Conservation (phyloP, 768 basidiomycete genomes). For the Boletus barrowsii region DNA sequence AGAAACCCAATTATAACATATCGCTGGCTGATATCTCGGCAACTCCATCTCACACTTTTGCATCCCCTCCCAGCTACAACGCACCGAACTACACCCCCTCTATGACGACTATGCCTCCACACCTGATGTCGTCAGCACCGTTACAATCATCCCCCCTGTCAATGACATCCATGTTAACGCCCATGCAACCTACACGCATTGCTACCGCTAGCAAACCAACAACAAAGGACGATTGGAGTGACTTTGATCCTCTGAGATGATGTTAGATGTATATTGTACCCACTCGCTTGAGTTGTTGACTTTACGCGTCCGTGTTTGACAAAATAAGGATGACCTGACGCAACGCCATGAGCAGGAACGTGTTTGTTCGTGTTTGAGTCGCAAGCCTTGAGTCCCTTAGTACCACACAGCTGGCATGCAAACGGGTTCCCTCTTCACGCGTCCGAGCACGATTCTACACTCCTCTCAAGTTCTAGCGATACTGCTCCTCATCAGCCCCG, state of each 20-base stretch:
- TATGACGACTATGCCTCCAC: slow-evolving; percentile 17
- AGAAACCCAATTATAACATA: slow-evolving; percentile 61
- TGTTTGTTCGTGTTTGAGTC: slow-evolving; percentile 28
- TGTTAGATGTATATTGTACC: slow-evolving; percentile 4
- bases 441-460: not conserved
- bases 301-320: not conserved
- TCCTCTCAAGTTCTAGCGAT: slow-evolving; percentile 4
- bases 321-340: no score
- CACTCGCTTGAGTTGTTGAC: not conserved
- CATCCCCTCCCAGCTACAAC: slow-evolving; percentile 13
- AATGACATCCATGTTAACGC: slow-evolving; percentile 56
- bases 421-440: not conserved
- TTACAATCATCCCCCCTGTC: slow-evolving; percentile 29
- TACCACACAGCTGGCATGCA: slow-evolving; percentile 9
- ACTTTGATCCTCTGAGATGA: slow-evolving; percentile 66
- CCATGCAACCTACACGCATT: slow-evolving; percentile 49
- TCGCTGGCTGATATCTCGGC: slow-evolving; percentile 35
- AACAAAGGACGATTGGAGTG: slow-evolving; percentile 71
- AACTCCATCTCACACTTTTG: slow-evolving; percentile 14
- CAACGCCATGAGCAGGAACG: no score
- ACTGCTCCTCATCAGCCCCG: slow-evolving; percentile 21
- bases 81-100: slow-evolving; percentile 16
- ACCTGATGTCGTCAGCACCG: slow-evolving; percentile 31
- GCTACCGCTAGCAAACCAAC: slow-evolving; percentile 42
- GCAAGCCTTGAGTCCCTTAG: not conserved